Percentiles rank a stretch among this genome's conserved stretches.
phyloP scores from a whole-genome alignment of 768 basidiomycete species.

The Boletus rufocinnamomeus region DNA sequence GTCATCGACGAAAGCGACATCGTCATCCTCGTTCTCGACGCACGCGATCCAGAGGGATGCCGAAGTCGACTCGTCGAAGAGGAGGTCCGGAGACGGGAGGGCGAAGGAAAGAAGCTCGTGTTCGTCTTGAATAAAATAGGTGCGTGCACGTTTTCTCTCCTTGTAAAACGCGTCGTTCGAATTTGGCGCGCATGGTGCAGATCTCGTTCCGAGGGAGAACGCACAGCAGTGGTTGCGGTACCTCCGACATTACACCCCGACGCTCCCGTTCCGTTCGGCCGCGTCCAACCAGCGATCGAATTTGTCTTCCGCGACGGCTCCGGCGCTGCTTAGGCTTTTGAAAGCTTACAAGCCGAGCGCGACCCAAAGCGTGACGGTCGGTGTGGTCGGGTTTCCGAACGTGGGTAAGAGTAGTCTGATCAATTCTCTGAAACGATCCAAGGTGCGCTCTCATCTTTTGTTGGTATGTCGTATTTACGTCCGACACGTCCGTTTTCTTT shows the following conservation, averaged over 20 bases:
- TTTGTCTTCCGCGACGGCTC: conserved; percentile 76
- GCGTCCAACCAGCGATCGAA: conserved; percentile 78
- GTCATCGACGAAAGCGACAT: conserved; percentile 95
- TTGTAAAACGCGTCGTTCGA: background rate
- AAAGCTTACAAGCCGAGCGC: conserved; percentile 77
- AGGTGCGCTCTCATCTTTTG: conserved; percentile 44
- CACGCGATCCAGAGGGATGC: conserved; percentile 93
- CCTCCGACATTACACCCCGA: conserved; percentile 90
- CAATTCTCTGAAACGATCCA: conserved; percentile 86
- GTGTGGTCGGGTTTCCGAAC: conserved; percentile 95
- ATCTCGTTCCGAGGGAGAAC: conserved; percentile 86
- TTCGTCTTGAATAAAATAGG: conserved; percentile 98
- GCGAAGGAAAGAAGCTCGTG: conserved; percentile 88
- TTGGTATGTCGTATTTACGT: background rate
- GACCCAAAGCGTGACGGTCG: conserved; percentile 75
- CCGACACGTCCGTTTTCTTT: background rate
- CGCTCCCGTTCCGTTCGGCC: conserved; percentile 85
- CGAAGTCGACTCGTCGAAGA: conserved; percentile 92
- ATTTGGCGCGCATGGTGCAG: conserved; percentile 40
- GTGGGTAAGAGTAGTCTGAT: conserved; percentile 96
- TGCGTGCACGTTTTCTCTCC: conserved; percentile 37
- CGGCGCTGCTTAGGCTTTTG: conserved; percentile 74
- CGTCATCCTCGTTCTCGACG: conserved; percentile 86
- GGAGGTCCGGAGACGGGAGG: conserved; percentile 82
- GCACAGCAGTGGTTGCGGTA: conserved; percentile 89